These are phyloP conservation scores for Kwoniella europaea DNA, from an alignment of 768 basidiomycete species.

Conservation along the genomic window DNA sequence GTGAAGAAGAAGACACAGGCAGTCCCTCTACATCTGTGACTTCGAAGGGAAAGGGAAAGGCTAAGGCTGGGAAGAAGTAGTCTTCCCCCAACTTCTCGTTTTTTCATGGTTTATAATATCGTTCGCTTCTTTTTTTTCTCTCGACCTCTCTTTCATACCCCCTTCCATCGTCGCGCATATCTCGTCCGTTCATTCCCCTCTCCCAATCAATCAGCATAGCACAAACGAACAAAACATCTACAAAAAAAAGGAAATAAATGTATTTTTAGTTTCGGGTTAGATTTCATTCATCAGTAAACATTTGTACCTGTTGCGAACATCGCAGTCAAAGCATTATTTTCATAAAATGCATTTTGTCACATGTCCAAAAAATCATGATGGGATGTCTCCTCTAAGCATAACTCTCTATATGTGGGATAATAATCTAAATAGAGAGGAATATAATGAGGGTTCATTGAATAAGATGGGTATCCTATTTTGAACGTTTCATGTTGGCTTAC, in stretches of 20 bases:
- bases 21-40: neutral
- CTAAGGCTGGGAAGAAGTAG: constrained; percentile 18
- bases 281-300: neutral
- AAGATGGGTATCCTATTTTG: constrained; percentile 2
- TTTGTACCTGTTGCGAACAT: constrained; percentile 16
- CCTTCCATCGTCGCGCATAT: neutral
- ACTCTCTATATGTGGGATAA: constrained; percentile 32
- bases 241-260: neutral
- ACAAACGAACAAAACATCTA: neutral
- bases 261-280: neutral
- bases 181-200: neutral
- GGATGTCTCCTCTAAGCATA: constrained; percentile 56
- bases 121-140: neutral
- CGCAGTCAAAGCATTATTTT: constrained; percentile 1
- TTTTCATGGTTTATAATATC: neutral
- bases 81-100: neutral
- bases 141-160: neutral
- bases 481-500: constrained; percentile 46
- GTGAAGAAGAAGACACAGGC: neutral
- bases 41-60: constrained; percentile 11
- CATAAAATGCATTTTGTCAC: constrained; percentile 18
- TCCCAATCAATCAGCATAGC: neutral
- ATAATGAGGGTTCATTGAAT: constrained; percentile 41
- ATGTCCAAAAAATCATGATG: constrained; percentile 6
- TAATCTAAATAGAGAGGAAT: constrained; percentile 37